phyloP scores from a whole-genome alignment of 768 basidiomycete species.

The Nidularia sp. region DNA sequence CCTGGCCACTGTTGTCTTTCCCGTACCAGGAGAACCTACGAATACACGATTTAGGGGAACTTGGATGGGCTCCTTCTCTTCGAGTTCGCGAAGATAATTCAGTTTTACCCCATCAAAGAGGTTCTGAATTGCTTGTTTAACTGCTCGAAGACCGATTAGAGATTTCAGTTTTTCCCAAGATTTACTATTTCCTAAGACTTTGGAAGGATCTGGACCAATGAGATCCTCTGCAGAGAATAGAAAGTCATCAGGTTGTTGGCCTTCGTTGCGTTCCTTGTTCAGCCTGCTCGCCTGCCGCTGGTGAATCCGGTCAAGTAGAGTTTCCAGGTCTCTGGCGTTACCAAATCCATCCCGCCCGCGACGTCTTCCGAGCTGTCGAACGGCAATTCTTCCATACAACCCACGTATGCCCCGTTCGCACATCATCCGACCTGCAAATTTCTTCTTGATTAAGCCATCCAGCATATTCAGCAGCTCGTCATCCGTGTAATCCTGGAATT shows the following conservation, averaged over 20 bases:
- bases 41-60: slow-evolving; percentile 63
- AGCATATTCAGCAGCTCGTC: slow-evolving; percentile 54
- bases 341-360: slow-evolving; percentile 61
- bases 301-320: slow-evolving; percentile 38
- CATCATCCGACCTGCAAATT: slow-evolving; percentile 45
- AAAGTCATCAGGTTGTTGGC: slow-evolving; percentile 42
- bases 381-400: slow-evolving; percentile 49
- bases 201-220: slow-evolving; percentile 61
- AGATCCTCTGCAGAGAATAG: slow-evolving; percentile 49
- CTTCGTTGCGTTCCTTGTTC: slow-evolving; percentile 31
- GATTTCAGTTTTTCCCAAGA: slow-evolving; percentile 50
- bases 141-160: slow-evolving; percentile 50
- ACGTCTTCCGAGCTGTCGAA: slow-evolving; percentile 59
- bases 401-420: slow-evolving; percentile 53
- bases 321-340: slow-evolving; percentile 60
- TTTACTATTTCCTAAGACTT: slow-evolving; percentile 36
- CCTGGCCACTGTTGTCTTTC: slow-evolving; percentile 68
- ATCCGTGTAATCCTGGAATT: slow-evolving; percentile 61
- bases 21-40: slow-evolving; percentile 66
- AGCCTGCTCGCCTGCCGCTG: slow-evolving; percentile 54
- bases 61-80: slow-evolving; percentile 47
- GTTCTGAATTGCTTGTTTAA: slow-evolving; percentile 50
- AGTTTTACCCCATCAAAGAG: slow-evolving; percentile 40
- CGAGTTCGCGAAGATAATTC: slow-evolving; percentile 60
- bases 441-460: slow-evolving; percentile 39